phyloP scores from a whole-genome alignment of 164 flowering plant species.

The Kalanchoe fedtschenkoi region DNA sequence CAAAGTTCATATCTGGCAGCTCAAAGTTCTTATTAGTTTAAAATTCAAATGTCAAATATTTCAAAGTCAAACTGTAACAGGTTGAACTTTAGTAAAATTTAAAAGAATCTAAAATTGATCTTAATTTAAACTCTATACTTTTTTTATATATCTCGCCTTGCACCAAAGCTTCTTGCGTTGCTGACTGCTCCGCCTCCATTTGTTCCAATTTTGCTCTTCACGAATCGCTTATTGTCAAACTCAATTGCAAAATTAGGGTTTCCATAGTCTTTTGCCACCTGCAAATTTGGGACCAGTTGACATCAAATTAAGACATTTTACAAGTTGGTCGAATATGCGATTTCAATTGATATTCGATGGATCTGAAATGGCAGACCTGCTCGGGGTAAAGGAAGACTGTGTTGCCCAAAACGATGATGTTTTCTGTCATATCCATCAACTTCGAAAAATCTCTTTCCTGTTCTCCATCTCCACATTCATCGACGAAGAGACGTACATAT shows the following conservation, averaged over 20 bases:
- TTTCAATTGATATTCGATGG: too few relatives aligned
- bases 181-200: conserved; percentile 25
- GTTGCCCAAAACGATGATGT: conserved; percentile 68
- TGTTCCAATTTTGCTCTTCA: conserved; percentile 21
- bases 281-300: conserved; percentile 12
- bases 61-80: too few relatives aligned
- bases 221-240: conserved; percentile 19
- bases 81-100: too few relatives aligned
- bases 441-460: conserved; percentile 41
- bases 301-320: neutral
- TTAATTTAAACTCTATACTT: too few relatives aligned
- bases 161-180: conserved; percentile 25
- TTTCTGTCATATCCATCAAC: conserved; percentile 54
- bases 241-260: conserved; percentile 15
- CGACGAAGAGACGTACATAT: conserved; percentile 28
- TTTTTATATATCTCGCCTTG: conserved; percentile 26
- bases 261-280: conserved; percentile 50
- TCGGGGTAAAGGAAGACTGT: conserved; percentile 67
- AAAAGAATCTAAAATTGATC: too few relatives aligned
- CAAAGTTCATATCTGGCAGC: too few relatives aligned
- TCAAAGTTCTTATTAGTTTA: too few relatives aligned
- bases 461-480: conserved; percentile 15
- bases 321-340: too few relatives aligned
- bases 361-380: conserved; percentile 44
- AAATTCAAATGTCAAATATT: too few relatives aligned